Evolutionary conservation across 2,329 filamentous ascomycete genomes (phyloP).

Genomic region (Mycogone perniciosa): DNA sequence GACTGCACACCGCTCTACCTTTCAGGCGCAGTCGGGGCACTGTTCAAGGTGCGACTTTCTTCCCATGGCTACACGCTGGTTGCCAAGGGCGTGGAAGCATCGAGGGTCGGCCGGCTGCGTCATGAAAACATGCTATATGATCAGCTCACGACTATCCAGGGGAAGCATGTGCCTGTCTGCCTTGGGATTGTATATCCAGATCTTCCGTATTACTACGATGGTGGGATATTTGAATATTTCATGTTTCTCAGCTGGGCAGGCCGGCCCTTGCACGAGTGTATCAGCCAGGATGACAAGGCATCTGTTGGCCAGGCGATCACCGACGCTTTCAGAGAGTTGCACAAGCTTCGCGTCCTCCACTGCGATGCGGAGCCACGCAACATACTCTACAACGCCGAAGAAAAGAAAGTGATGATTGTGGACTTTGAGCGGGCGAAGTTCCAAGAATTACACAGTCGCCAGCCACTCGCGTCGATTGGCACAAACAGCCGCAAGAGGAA

Average conservation of each 20-base stretch:
- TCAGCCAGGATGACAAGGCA: background rate
- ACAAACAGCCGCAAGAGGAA: too few relatives aligned
- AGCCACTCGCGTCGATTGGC: too few relatives aligned
- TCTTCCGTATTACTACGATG: constrained; percentile 25
- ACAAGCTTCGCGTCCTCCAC: constrained; percentile 21
- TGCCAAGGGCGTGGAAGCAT: constrained; percentile 31
- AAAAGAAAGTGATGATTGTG: constrained; percentile 23
- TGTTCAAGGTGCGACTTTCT: constrained; percentile 33
- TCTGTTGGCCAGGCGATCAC: constrained; percentile 4
- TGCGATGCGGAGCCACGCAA: constrained; percentile 26
- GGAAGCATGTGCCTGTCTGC: constrained; percentile 29
- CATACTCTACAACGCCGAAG: constrained; percentile 23
- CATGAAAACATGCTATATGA: constrained; percentile 29
- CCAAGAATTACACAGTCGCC: background rate
- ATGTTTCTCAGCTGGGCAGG: constrained; percentile 28
- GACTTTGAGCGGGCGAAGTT: constrained; percentile 27
- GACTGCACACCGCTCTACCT: constrained; percentile 14
- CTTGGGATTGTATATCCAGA: constrained; percentile 25
- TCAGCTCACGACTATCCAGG: constrained; percentile 25
- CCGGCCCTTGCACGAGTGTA: constrained; percentile 1
- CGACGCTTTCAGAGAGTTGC: constrained; percentile 11
- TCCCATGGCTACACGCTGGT: constrained; percentile 33
- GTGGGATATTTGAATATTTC: constrained; percentile 25
- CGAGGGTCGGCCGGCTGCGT: constrained; percentile 17
- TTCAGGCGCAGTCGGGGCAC: constrained; percentile 23